Evolutionary conservation across 345 rosid species (phyloP), one percentile per base, ranked within the genome.

Genomic region (Erucastrum elatum): DNA sequence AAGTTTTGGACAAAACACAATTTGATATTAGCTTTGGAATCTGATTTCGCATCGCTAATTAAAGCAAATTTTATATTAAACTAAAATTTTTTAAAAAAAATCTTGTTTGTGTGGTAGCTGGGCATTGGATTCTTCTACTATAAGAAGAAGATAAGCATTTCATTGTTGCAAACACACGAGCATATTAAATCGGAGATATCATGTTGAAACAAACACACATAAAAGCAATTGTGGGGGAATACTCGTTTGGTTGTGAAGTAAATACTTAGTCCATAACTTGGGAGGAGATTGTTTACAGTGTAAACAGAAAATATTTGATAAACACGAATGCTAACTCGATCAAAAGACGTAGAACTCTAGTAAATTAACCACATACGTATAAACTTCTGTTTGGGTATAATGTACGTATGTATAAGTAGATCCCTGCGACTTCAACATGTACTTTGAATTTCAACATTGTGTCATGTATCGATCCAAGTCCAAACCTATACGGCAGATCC

Each of bases 401-500:
- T 64, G 58, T 66, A 66, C 11, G 75, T 55, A 58, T 59, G 75
- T 55, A 58, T 59, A 35, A 25, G n/a, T 71, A 44, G 13, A 29
- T 59, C n/a, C 13, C 4, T 37, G 26, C 59, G 58, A 55, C 56
- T 34, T 31, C 37, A 55, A 65, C 21, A 64, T 31, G 53, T 37
- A 55, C 56, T 41, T 55, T 30, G 67, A 27, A 67, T 16, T 6
- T 58, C 60, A 59, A 67, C 67, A 67, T 59, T 4, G 21, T 4
- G 31, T 30, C 13, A 41, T 16, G 12, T n/a, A 58, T 58, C 4
- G 59, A 39, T 67, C 78, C 71, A 70, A 70, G 66, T 70, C 76
- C 71, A 77, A 29, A 29, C 27, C 60, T n/a, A 70, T 63, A 64
- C 76, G 62, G 68, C 3, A 73, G 60, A 67, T 67, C 8, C 58